A percentile compares a stretch with the other conserved stretches of the same genome.
Evolutionary conservation across 2,329 filamentous ascomycete genomes (phyloP).

Genomic region (Sporothrix brunneoviolacea): DNA sequence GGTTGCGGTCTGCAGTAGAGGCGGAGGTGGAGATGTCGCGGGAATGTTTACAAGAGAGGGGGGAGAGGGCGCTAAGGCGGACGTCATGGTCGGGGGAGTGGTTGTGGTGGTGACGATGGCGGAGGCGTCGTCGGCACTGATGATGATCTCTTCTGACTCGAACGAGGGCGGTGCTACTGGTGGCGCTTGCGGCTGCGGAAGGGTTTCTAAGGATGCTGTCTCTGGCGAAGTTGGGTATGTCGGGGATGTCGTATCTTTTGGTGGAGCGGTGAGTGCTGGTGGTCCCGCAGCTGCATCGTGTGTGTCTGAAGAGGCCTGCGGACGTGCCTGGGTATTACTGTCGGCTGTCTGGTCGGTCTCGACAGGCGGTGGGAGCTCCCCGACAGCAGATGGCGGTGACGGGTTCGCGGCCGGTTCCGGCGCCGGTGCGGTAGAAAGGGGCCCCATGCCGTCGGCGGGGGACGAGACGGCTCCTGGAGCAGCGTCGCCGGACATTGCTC

Average conservation of each 20-base stretch:
- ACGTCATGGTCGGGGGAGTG: slow-evolving; percentile 13
- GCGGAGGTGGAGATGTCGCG: too few species aligned
- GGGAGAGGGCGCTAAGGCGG: neutral
- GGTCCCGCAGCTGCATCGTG: too few species aligned
- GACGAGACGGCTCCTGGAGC: neutral
- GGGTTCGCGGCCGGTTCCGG: neutral
- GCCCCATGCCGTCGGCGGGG: neutral
- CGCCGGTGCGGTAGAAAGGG: too few species aligned
- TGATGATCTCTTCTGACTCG: slow-evolving; percentile 7
- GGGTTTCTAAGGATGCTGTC: too few species aligned
- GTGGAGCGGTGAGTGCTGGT: too few species aligned
- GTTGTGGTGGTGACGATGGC: slow-evolving; percentile 1
- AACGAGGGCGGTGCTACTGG: neutral
- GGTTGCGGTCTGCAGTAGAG: too few species aligned
- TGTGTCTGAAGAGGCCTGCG: too few species aligned
- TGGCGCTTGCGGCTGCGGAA: slow-evolving; percentile 3
- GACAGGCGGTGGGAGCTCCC: too few species aligned
- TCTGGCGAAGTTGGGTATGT: too few species aligned
- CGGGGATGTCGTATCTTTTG: too few species aligned
- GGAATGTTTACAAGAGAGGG: too few species aligned
- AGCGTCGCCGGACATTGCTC: slow-evolving; percentile 7
- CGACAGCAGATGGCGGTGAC: neutral
- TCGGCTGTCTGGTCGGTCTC: neutral
- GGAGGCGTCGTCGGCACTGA: neutral
- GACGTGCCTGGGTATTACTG: too few species aligned